A percentile compares a stretch with the other conserved stretches of the same genome.
phyloP scores from a whole-genome alignment of 495 filamentous ascomycete genomes.

The Penicillium dipodomyicola region DNA sequence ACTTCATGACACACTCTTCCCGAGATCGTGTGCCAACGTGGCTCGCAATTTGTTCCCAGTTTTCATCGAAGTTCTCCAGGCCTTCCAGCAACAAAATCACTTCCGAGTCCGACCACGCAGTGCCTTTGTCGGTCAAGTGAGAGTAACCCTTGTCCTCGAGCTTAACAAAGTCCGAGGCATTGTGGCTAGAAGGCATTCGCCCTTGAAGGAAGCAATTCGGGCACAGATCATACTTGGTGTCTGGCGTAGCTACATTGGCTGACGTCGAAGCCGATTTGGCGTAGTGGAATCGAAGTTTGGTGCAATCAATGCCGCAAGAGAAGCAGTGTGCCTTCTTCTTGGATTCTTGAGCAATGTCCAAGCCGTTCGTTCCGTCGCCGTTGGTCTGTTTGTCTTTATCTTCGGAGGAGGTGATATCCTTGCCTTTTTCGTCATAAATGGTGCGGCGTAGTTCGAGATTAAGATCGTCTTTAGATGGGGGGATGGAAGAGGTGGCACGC shows the following conservation, averaged over 20 bases:
- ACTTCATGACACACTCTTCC: conserved; percentile 95
- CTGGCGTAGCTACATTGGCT: conserved; percentile 54
- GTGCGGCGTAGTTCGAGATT: conserved; percentile 91
- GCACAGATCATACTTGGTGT: conserved; percentile 80
- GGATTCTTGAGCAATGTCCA: conserved; percentile 60
- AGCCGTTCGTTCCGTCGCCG: conserved; percentile 62
- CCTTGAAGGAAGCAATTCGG: conserved; percentile 83
- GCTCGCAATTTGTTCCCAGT: conserved; percentile 89
- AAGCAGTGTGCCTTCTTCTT: conserved; percentile 78
- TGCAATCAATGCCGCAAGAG: conserved; percentile 91
- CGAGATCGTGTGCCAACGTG: conserved; percentile 88
- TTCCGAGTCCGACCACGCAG: conserved; percentile 88
- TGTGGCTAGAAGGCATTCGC: conserved; percentile 71
- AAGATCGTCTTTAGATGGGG: conserved; percentile 71
- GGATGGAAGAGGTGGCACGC: conserved; percentile 67
- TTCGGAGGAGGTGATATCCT: conserved; percentile 63
- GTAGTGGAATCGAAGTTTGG: conserved; percentile 85
- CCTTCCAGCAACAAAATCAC: conserved; percentile 81
- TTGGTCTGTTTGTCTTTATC: conserved; percentile 70
- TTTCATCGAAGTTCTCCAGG: conserved; percentile 86
- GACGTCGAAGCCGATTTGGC: conserved; percentile 57
- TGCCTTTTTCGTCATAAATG: conserved; percentile 90
- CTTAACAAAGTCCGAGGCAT: conserved; percentile 72
- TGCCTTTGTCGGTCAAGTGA: conserved; percentile 70
- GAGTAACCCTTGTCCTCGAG: conserved; percentile 82